Base-by-base conservation (phyloP, 1,284 basidiomycete species). In the Puccinia polysora region DNA sequence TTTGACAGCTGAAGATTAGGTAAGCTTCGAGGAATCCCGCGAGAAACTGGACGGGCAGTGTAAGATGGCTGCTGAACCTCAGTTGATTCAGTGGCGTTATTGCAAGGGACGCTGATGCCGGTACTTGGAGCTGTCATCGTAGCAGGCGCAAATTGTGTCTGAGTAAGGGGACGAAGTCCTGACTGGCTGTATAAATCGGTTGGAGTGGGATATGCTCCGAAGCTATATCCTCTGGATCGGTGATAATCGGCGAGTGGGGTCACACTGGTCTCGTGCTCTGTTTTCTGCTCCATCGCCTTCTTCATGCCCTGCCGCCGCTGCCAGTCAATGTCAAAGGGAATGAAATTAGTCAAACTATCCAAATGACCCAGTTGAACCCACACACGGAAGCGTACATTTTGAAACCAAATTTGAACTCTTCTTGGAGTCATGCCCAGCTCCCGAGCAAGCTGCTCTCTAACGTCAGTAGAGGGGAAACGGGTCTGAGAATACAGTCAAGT, bases 391-490 rank as follows among this genome's bases (percentile, higher is more conserved):
- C 75, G n/a, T 25, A 77, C 76, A 40, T 77, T 77, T 55, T 77
- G 76, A 38, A 77, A 77, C 76, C 76, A 77, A 40, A 89, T 89
- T 85, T 91, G 89, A 12, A 91, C 89, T 82, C 90, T 88, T 47
- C 89, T 85, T 60, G 89, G 89, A 78, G 88, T 90, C 76, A 91
- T 81, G 30, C 89, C 89, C 74, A 91, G 90, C 36, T 88, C 84
- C 45, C 87, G 85, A 10, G 89, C 89, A 38, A 91, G 88, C 76
- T 90, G 87, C 80, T 91, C 89, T 64, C 89, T 85, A 84, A 88
- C 86, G 20, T 88, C 86, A 2, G 89, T 90, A 3, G 88, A 88
- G 2, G 89, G 89, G 80, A 91, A 91, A 38, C 88, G 87, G 60
- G 89, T 90, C 89, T 91, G 73, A 50, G 8, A 1, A 58, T 38